Base-by-base conservation (phyloP, 23 red algal species). In the Agarophyton chilense region DNA sequence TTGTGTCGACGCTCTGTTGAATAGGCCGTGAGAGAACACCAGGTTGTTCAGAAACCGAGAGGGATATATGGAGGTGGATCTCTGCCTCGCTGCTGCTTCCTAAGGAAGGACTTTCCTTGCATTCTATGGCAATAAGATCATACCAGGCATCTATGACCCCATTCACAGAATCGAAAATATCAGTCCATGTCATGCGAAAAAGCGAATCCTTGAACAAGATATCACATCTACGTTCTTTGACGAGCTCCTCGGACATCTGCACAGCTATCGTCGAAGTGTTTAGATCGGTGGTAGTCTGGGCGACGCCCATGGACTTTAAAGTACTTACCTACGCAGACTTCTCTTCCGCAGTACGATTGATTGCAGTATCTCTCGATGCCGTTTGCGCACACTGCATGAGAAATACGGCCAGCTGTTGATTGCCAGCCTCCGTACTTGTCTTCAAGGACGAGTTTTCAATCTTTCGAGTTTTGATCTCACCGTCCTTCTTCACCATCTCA, bases 401-500 rank as follows among this genome's bases (percentile, higher is more conserved):
- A 36, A 75, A 57, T 56, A 53, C 50, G 4, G 66, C 83, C 26
- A 88, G 33, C 54, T 88, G 83, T 32, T 61, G 64, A 31, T 88
- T 88, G 18, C 52, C 66, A 14, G 46, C 42, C 49, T 77, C 67
- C 46, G 77, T 25, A 21, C 25, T 51, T 2, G 64, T 47, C 33
- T 62, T 88, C 18, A 88, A 47, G 21, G 40, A 39, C 10, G 10
- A 14, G 12, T 74, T 88, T 10, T 88, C 65, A 29, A 31, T 34
- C 18, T 77, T 42, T 49, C 57, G n/a, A 1, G 35, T 34, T n/a
- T 41, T 50, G 43, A 88, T 74, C n/a, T 88, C 49, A 29, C 33
- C 32, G 29, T 88, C 83, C 56, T 73, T 88, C 49, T 88, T 50
- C 71, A 62, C 83, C 64, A 88, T 57, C 31, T 54, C 64, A 17